Percentiles rank a stretch among this genome's conserved stretches.
phyloP scores from a whole-genome alignment of 2,329 filamentous ascomycete genomes.

The Aspergillus sp. region DNA sequence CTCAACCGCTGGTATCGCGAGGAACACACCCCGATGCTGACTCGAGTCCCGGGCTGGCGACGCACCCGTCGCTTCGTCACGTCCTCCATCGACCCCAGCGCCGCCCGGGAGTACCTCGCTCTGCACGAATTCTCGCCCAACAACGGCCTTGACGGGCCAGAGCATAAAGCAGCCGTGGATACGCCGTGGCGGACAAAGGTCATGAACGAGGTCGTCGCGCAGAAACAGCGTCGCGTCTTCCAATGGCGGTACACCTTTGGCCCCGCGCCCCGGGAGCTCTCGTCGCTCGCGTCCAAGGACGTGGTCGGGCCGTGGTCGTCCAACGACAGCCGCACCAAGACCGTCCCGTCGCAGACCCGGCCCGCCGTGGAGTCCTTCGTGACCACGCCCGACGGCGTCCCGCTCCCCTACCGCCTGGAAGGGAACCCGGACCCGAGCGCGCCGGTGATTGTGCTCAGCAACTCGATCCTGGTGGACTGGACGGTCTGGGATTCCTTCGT shows the following conservation, averaged over 20 bases:
- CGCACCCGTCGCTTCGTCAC: constrained; percentile 63
- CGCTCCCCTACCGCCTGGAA: constrained; percentile 65
- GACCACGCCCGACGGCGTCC: constrained; percentile 57
- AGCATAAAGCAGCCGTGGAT: constrained; percentile 53
- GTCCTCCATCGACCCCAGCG: constrained; percentile 50
- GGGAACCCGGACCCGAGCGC: constrained; percentile 58
- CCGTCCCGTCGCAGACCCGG: constrained; percentile 35
- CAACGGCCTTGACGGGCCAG: constrained; percentile 58
- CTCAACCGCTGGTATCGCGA: constrained; percentile 62
- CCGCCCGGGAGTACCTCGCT: constrained; percentile 50
- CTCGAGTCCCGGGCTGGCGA: constrained; percentile 69
- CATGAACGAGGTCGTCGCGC: constrained; percentile 48
- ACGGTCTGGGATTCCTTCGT: constrained; percentile 75
- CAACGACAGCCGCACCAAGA: constrained; percentile 47
- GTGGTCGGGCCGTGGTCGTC: constrained; percentile 45
- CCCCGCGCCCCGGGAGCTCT: constrained; percentile 59
- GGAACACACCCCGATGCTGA: constrained; percentile 63
- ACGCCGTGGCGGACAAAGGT: constrained; percentile 56
- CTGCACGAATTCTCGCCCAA: constrained; percentile 63
- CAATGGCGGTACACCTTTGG: constrained; percentile 73
- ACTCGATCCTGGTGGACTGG: constrained; percentile 69
- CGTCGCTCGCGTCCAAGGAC: constrained; percentile 42
- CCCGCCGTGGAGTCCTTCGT: constrained; percentile 58
- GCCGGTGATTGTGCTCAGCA: constrained; percentile 65
- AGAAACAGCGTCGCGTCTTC: constrained; percentile 53